These are phyloP conservation scores for Malus sylvestris DNA, from an alignment of 306 rosid species.

Conservation along the genomic window DNA sequence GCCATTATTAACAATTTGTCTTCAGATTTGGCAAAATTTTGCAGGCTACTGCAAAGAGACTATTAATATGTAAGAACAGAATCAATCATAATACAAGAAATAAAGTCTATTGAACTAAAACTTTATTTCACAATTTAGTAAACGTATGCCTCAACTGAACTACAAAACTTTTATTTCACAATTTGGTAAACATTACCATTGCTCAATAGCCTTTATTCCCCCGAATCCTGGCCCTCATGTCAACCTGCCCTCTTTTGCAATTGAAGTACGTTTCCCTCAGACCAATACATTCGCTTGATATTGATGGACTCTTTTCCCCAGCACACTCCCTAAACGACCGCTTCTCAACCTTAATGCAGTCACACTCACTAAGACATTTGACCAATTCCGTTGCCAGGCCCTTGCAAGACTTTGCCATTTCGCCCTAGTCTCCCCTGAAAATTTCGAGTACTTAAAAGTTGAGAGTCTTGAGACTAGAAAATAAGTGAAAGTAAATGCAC, in stretches of 20 bases:
- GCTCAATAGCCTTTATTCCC: conserved; percentile 46
- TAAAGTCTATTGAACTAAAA: background rate
- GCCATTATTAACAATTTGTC: background rate
- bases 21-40: background rate
- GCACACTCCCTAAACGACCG: conserved; percentile 64
- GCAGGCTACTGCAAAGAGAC: background rate
- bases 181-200: background rate
- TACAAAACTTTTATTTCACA: background rate
- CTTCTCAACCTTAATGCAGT: conserved; percentile 83
- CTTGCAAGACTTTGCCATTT: conserved; percentile 89
- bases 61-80: background rate
- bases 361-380: conserved; percentile 88
- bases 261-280: conserved; percentile 94
- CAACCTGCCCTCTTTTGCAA: conserved; percentile 97
- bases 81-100: background rate
- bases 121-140: background rate
- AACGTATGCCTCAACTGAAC: background rate
- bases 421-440: conserved; percentile 13
- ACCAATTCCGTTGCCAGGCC: conserved; percentile 80
- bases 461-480: background rate
- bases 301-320: conserved; percentile 82
- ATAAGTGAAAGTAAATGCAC: background rate
- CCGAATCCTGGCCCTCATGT: conserved; percentile 48
- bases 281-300: conserved; percentile 83
- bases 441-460: background rate